Evolutionary conservation across 495 filamentous ascomycete genomes (phyloP), one percentile per base, ranked within the genome.

Genomic region (Pseudomonodictys pantanalensis): DNA sequence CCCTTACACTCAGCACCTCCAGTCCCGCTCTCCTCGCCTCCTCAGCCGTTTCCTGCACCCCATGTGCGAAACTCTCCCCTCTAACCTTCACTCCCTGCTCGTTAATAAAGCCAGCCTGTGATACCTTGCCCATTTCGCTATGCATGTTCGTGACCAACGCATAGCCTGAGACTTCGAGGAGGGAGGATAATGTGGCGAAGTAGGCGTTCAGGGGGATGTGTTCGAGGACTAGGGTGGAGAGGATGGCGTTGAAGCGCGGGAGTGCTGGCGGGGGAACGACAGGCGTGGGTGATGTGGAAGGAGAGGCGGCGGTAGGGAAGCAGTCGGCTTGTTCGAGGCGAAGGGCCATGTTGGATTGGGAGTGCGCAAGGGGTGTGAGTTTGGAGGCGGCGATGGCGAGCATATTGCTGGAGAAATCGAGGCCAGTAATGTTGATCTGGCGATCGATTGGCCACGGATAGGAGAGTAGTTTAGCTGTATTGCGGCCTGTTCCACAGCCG

Each of bases 61-160:
- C 70, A 72, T 90, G 79, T 23, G 74, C 78, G 71, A 80, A 88
- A 69, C 83, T 88, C 35, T 72, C 76, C 5, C 83, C 81, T 56
- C 81, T 77, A 12, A 90, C 76, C 72, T 89, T 89, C 6, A 64
- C 59, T 1, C 55, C 59, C 42, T 74, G 71, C 26, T 81, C 82
- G 12, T 76, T 78, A 47, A 86, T 77, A 66, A 90, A 89, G 2
- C 87, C 86, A 0, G 87, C 86, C 60, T 86, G 85, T 18, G 79
- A 81, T 7, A 80, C 74, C 43, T 62, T 54, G 2, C 86, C 86
- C 85, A 89, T 88, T 15, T 86, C 80, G 6, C 77, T 72, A 65
- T 90, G 87, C 87, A 90, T 90, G 68, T 88, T 89, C 3, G 86
- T 89, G 4, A 89, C 56, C 30, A 88, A 72, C 6, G 86, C 64